Percentiles rank a stretch among this genome's conserved stretches.
Evolutionary conservation across 179 eudicot species (phyloP).

Genomic region (Beta lomatogona): DNA sequence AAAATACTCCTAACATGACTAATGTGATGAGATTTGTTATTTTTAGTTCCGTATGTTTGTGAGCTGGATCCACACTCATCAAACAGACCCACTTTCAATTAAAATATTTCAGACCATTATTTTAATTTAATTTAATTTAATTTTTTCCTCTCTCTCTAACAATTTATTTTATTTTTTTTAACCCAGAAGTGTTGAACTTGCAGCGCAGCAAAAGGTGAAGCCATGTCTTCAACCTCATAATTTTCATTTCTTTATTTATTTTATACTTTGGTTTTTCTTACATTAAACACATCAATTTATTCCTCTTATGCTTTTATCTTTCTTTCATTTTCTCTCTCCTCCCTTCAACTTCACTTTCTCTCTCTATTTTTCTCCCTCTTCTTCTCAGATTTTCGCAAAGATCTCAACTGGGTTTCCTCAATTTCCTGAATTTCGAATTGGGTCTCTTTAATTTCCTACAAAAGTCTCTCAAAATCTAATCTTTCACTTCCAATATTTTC

Average conservation of each 20-base stretch:
- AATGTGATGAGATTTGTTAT: constrained; percentile 23
- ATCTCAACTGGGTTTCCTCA: constrained; percentile 32
- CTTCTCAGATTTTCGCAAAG: constrained; percentile 22
- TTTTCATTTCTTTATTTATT: background rate
- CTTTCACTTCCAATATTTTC: constrained; percentile 9
- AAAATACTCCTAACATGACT: background rate
- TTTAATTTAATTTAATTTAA: background rate
- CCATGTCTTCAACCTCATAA: constrained; percentile 40
- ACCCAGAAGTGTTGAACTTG: constrained; percentile 36
- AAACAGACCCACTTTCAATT: constrained; percentile 32
- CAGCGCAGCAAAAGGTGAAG: constrained; percentile 25
- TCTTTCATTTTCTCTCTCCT: constrained; percentile 25
- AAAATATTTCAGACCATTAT: constrained; percentile 18
- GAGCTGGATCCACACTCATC: constrained; percentile 52
- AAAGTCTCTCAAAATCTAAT: constrained; percentile 17
- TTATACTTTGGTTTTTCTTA: background rate
- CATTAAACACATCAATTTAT: constrained; percentile 27
- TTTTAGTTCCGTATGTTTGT: constrained; percentile 38
- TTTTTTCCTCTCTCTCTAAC: too few relatives aligned
- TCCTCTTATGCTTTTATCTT: constrained; percentile 25
- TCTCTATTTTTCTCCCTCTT: constrained; percentile 14
- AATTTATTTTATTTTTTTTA: background rate
- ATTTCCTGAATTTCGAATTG: constrained; percentile 26
- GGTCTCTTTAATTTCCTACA: constrained; percentile 23
- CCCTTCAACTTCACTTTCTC: constrained; percentile 11